Percentiles rank a stretch among this genome's conserved stretches.
phyloP scores from a whole-genome alignment of 164 flowering plant species.

The Vitis rupestris region DNA sequence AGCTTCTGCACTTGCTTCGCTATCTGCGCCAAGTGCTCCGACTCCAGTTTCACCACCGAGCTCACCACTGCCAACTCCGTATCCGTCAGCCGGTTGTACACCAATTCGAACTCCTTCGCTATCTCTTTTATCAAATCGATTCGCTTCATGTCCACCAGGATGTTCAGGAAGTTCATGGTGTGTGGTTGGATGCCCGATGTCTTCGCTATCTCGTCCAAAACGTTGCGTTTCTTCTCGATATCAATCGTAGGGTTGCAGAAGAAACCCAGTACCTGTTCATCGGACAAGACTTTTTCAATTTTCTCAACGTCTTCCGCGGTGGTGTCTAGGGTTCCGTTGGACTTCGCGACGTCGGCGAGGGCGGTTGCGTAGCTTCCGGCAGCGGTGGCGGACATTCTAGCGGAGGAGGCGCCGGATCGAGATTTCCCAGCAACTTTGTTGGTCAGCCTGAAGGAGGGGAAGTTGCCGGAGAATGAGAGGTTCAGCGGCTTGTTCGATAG shows the following conservation, averaged over 20 bases:
- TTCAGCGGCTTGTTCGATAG: conserved; percentile 10
- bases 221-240: conserved; percentile 40
- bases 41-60: conserved; percentile 79
- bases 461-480: conserved; percentile 45
- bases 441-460: conserved; percentile 29
- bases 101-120: conserved; percentile 67
- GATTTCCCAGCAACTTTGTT: conserved; percentile 6
- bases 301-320: conserved; percentile 67
- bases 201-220: conserved; percentile 51
- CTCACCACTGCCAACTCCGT: conserved; percentile 82
- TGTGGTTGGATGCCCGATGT: conserved; percentile 46
- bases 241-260: conserved; percentile 57
- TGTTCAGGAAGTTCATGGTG: conserved; percentile 66
- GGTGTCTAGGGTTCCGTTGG: conserved; percentile 62
- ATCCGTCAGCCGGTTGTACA: conserved; percentile 61
- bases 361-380: conserved; percentile 80
- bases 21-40: conserved; percentile 86
- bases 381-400: conserved; percentile 49
- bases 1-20: conserved; percentile 81
- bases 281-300: conserved; percentile 59
- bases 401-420: conserved; percentile 30
- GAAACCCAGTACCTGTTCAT: conserved; percentile 37
- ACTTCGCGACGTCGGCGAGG: conserved; percentile 65
- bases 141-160: conserved; percentile 63
- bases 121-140: conserved; percentile 60